Evolutionary conservation across 2,329 filamentous ascomycete species (phyloP).

Genomic region (Microdochium paspali): DNA sequence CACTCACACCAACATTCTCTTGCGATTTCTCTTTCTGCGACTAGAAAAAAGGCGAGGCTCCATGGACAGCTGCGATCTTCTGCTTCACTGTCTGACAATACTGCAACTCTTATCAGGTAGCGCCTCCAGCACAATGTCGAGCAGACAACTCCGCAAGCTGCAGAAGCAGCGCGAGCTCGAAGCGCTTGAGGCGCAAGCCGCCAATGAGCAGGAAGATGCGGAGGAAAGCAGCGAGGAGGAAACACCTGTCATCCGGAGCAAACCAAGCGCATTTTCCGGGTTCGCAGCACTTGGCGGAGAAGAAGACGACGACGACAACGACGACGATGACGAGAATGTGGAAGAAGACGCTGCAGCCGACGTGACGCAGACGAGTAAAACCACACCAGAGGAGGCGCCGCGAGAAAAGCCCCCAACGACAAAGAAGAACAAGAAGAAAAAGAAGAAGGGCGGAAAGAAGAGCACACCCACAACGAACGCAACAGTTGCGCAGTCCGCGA

Average conservation of each 20-base stretch:
- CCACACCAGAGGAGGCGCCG: background rate
- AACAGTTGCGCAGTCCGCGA: background rate
- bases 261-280: slow-evolving; percentile 35
- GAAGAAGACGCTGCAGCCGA: slow-evolving; percentile 17
- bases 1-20: no score
- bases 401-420: slow-evolving; percentile 7
- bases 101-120: no score
- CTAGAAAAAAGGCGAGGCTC: no score
- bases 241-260: slow-evolving; percentile 25
- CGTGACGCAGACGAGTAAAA: slow-evolving; percentile 6
- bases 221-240: slow-evolving; percentile 24
- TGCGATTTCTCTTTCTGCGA: no score
- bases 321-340: slow-evolving; percentile 23
- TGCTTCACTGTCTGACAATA: no score
- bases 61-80: no score
- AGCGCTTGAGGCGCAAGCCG: slow-evolving; percentile 22
- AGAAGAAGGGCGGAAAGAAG: slow-evolving; percentile 22
- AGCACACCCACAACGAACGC: slow-evolving; percentile 2
- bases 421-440: slow-evolving; percentile 31
- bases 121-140: slow-evolving; percentile 17
- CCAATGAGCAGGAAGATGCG: slow-evolving; percentile 19
- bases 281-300: slow-evolving; percentile 40
- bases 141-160: slow-evolving; percentile 20
- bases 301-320: slow-evolving; percentile 29
- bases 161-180: slow-evolving; percentile 39